Conservation (phyloP, 441 rosid species). For the Mallotus japonicus region DNA sequence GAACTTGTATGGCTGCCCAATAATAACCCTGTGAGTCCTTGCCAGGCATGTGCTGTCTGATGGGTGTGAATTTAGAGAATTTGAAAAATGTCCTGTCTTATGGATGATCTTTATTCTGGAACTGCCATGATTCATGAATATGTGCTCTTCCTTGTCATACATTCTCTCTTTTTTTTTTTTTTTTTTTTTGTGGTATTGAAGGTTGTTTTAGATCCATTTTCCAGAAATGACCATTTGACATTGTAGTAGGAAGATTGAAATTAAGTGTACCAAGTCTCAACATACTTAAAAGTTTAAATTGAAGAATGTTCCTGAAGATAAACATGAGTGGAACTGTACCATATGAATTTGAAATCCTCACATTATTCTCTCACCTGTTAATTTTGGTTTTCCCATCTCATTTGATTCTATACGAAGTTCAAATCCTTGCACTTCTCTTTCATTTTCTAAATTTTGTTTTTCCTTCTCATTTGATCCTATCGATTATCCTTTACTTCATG, state of each 20-base stretch:
- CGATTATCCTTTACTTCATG: not conserved
- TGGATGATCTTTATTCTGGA: slow-evolving; percentile 1
- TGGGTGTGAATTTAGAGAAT: not conserved
- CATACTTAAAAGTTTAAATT: not conserved
- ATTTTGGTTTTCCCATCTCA: too few relatives aligned
- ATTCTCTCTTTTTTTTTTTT: not conserved
- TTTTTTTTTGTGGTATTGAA: not conserved
- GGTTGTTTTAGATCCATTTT: not conserved
- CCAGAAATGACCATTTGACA: too few relatives aligned
- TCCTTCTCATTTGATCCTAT: not conserved
- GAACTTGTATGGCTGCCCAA: not conserved
- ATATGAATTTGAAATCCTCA: too few relatives aligned
- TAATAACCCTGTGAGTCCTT: not conserved
- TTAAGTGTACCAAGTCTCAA: not conserved
- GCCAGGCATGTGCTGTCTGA: not conserved
- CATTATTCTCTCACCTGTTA: too few relatives aligned
- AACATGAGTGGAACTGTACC: too few relatives aligned
- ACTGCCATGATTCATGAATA: not conserved
- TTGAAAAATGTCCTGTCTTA: not conserved
- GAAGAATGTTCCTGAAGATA: not conserved
- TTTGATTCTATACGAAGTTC: not conserved
- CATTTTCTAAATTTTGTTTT: not conserved
- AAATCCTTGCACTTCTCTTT: not conserved
- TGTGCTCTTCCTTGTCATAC: not conserved
- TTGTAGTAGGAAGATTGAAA: too few relatives aligned